These are phyloP conservation scores for Serendipita sp. DNA, from an alignment of 768 basidiomycete species.

Conservation along the genomic window DNA sequence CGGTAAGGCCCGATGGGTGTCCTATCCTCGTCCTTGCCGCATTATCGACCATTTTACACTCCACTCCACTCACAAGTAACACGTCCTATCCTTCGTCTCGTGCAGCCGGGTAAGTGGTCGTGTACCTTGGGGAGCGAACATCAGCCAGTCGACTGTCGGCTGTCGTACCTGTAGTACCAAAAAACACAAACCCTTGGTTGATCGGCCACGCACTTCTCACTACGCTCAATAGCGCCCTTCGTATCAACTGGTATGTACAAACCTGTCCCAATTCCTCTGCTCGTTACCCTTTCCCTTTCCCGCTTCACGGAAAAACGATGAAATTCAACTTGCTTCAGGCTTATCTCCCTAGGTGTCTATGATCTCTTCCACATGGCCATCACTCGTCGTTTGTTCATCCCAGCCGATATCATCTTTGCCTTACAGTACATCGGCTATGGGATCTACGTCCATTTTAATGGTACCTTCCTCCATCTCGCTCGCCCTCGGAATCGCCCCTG, in stretches of 20 bases:
- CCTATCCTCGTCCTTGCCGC: too few species aligned
- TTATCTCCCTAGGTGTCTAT: conserved; percentile 10
- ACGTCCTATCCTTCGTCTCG: too few species aligned
- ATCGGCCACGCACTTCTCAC: conserved; percentile 7
- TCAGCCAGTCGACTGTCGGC: too few species aligned
- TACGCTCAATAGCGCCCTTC: conserved; percentile 7
- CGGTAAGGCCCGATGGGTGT: too few species aligned
- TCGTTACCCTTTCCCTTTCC: background rate
- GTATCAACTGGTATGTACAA: conserved; percentile 8
- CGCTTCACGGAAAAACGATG: background rate
- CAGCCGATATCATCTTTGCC: conserved; percentile 6
- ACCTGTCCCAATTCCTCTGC: background rate
- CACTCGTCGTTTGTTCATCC: conserved; percentile 1
- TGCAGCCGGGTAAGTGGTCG: too few species aligned
- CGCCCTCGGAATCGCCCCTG: conserved; percentile 7
- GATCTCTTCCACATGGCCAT: conserved; percentile 9
- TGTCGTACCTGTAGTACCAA: background rate
- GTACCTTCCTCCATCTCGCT: conserved; percentile 8
- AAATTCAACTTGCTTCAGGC: background rate
- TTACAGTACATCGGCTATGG: conserved; percentile 10
- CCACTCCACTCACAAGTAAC: too few species aligned
- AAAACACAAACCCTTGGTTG: conserved; percentile 6
- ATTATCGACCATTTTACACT: too few species aligned
- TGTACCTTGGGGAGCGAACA: too few species aligned
- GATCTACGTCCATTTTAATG: conserved; percentile 9